phyloP scores from a whole-genome alignment of 305 asterid species.

The Fraxinus ornus region DNA sequence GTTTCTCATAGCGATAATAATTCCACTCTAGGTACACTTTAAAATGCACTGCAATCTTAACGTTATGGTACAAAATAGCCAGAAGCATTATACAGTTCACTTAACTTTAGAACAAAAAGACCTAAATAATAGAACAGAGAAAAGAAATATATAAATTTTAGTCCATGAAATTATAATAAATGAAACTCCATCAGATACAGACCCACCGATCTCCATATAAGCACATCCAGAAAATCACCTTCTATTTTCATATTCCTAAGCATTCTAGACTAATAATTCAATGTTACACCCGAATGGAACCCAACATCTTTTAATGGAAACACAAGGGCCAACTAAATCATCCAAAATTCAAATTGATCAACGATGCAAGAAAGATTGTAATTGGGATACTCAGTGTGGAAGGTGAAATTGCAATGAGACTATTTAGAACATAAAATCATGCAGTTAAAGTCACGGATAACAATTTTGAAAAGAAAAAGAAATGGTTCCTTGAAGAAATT shows the following conservation, averaged over 20 bases:
- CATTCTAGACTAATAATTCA: neutral
- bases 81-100: neutral
- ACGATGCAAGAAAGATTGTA: neutral
- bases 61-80: neutral
- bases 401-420: constrained; percentile 10
- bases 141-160: neutral
- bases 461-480: neutral
- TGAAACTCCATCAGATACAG: neutral
- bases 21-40: neutral
- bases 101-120: neutral
- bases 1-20: neutral
- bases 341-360: neutral
- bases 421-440: neutral
- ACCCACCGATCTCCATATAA: neutral
- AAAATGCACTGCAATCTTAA: neutral
- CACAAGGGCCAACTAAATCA: neutral
- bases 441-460: constrained; percentile 9
- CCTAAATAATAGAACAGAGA: neutral
- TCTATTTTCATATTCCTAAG: neutral
- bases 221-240: neutral
- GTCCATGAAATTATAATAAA: neutral
- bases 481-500: neutral
- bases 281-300: neutral
- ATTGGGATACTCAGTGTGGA: neutral
- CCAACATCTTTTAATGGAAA: neutral